Evolutionary conservation across 495 filamentous ascomycete genomes (phyloP).

Genomic region (Lasiosphaeria hispida): DNA sequence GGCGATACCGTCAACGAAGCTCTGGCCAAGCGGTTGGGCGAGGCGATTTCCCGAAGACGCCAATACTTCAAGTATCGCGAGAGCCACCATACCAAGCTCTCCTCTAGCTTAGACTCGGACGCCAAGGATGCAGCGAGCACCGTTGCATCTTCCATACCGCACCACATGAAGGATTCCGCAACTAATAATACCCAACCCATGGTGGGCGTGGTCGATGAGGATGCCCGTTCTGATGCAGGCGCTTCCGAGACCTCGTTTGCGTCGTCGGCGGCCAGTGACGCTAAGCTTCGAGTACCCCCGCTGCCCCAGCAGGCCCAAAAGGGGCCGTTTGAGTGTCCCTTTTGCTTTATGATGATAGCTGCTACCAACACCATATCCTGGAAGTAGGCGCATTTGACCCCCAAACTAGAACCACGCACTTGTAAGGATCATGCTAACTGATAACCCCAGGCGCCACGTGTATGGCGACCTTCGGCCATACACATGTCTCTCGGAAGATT

Average conservation of each 20-base stretch:
- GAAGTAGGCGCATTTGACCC: too few relatives aligned
- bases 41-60: conserved; percentile 38
- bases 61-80: conserved; percentile 42
- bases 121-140: too few relatives aligned
- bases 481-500: too few relatives aligned
- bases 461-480: too few relatives aligned
- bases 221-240: conserved; percentile 15
- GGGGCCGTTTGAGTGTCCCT: conserved; percentile 31
- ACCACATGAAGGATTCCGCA: too few relatives aligned
- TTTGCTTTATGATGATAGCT: conserved; percentile 28
- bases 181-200: background rate
- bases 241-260: conserved; percentile 16
- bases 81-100: conserved; percentile 37
- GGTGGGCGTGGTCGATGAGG: background rate
- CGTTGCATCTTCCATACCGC: too few relatives aligned
- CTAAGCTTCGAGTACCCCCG: background rate
- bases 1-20: background rate
- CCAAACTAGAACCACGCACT: too few relatives aligned
- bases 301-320: conserved; percentile 12
- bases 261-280: conserved; percentile 2
- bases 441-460: too few relatives aligned
- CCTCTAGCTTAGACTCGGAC: background rate
- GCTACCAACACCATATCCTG: conserved; percentile 23
- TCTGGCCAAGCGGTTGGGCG: conserved; percentile 36
- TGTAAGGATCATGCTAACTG: too few relatives aligned